These are phyloP conservation scores for Neonectria hederae DNA, from an alignment of 2,329 filamentous ascomycete genomes.

Conservation along the genomic window DNA sequence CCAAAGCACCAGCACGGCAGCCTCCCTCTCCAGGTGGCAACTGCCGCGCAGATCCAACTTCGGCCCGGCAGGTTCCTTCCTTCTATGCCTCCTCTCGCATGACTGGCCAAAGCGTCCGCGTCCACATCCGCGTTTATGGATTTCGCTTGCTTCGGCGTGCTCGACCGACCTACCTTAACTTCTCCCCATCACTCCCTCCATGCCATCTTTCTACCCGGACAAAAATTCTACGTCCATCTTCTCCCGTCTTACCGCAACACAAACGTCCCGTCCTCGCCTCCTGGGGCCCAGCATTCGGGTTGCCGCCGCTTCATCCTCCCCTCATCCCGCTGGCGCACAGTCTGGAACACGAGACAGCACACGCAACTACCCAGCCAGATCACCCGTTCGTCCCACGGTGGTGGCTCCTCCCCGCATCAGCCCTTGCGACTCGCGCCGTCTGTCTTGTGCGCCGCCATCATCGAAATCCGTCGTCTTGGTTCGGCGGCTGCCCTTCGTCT, in stretches of 20 bases:
- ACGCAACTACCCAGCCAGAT: conserved; percentile 6
- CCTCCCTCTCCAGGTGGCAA: conserved; percentile 10
- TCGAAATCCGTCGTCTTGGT: conserved; percentile 2
- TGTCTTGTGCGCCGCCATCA: conserved; percentile 1
- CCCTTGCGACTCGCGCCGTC: conserved; percentile 8
- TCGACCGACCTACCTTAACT: conserved; percentile 10
- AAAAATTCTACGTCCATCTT: not conserved
- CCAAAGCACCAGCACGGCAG: not conserved
- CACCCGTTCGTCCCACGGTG: conserved; percentile 11
- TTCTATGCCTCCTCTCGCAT: conserved; percentile 11
- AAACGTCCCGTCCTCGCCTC: not conserved
- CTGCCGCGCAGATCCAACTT: conserved; percentile 19
- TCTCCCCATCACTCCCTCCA: conserved; percentile 8
- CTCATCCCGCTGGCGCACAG: not conserved
- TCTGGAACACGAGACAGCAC: conserved; percentile 4
- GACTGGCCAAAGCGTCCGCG: conserved; percentile 11
- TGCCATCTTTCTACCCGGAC: not conserved
- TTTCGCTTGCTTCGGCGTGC: conserved; percentile 1
- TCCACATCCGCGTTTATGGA: conserved; percentile 9
- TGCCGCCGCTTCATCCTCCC: not conserved
- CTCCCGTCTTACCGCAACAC: not conserved
- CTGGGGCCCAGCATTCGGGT: not conserved
- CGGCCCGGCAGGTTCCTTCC: conserved; percentile 14
- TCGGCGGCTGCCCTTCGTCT: not conserved
- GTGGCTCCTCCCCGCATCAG: conserved; percentile 13